A percentile compares a stretch with the other conserved stretches of the same genome.
Conservation (phyloP, 1,284 basidiomycete genomes). For the Pseudomicrostroma phylloplanum region DNA sequence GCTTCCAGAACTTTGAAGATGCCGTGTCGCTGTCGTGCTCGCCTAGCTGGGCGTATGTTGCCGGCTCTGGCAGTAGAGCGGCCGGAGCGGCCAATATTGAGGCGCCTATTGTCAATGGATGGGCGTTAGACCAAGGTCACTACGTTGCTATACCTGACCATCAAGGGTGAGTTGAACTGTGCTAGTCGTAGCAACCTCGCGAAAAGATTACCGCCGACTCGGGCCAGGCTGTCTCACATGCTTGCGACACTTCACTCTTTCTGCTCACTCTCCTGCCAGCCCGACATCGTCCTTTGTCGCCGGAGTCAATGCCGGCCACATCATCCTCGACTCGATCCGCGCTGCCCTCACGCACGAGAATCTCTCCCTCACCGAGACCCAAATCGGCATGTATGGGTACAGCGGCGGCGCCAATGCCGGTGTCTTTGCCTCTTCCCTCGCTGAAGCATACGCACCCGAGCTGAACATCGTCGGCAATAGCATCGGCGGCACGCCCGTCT, state of each 20-base stretch:
- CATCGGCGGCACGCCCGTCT: slow-evolving; percentile 38
- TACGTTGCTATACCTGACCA: slow-evolving; percentile 41
- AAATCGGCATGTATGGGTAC: slow-evolving; percentile 17
- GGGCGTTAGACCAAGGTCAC: slow-evolving; percentile 36
- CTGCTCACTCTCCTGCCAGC: slow-evolving; percentile 27
- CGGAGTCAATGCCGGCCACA: slow-evolving; percentile 13
- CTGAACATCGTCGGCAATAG: slow-evolving; percentile 17
- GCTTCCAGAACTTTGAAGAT: slow-evolving; percentile 11
- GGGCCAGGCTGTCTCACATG: neutral
- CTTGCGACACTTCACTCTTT: slow-evolving; percentile 34
- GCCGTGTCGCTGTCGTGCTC: slow-evolving; percentile 9
- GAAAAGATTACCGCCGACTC: too few species aligned
- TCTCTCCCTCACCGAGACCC: neutral
- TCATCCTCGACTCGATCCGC: slow-evolving; percentile 14
- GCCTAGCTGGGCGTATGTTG: slow-evolving; percentile 14
- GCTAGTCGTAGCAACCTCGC: slow-evolving; percentile 5
- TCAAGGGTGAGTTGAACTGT: slow-evolving; percentile 26
- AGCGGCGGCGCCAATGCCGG: slow-evolving; percentile 17
- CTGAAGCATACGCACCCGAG: slow-evolving; percentile 15
- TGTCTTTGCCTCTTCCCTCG: slow-evolving; percentile 14
- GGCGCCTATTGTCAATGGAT: slow-evolving; percentile 23
- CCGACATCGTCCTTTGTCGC: slow-evolving; percentile 9
- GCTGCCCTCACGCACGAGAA: neutral
- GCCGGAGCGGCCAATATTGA: slow-evolving; percentile 5
- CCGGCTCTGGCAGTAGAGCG: neutral